Base-by-base conservation (phyloP, 2,329 filamentous ascomycete genomes). In the Paraphaeosphaeria minitans region DNA sequence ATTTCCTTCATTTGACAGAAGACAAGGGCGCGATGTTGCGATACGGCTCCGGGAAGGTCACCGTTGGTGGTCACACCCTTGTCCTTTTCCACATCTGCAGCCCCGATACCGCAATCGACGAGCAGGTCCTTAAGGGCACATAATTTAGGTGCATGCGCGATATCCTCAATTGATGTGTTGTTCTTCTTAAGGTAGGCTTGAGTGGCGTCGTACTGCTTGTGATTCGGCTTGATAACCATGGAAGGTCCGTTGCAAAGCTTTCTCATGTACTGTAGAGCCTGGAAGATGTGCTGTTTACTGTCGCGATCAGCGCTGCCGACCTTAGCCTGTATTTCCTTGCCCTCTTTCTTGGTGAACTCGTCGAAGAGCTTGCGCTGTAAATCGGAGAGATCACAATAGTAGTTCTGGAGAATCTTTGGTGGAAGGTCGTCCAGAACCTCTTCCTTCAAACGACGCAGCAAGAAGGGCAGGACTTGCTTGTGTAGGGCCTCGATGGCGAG, bases 1-100 rank as follows among this genome's bases (percentile, higher is more conserved):
- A 99, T 99, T 77, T 99, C 95, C 79, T 99, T 99, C 92, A 99
- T 97, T 76, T 99, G 95, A 71, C 95, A 99, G 83, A 99, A 99
- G 66, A 99, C 90, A 29, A 99, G 86, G 0, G 95, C 96, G 46
- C 95, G 91, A 75, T 99, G 95, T 31, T 94, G 95, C 61, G 95
- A 97, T 75, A 99, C 96, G 42, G 93, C 96, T 75, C 92, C 87
- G 16, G 84, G 83, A 13, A 89, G 64, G 48, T 92, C 87, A 51
- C 85, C 84, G 35, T 65, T 69, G 19, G 56, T 58, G 35, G 64
- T 75, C 43, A 84, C 82, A 21, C 81, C 81, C 64, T 85, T 83
- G 16, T 70, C 66, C 43, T 65, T 66, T 4, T 74, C 75, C 10
- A 77, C 73, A 29, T 76, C 70, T 24, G 77, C 72, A 41, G 90